Conservation (phyloP, 2,329 filamentous ascomycete species). For the Microsporum audouinii region DNA sequence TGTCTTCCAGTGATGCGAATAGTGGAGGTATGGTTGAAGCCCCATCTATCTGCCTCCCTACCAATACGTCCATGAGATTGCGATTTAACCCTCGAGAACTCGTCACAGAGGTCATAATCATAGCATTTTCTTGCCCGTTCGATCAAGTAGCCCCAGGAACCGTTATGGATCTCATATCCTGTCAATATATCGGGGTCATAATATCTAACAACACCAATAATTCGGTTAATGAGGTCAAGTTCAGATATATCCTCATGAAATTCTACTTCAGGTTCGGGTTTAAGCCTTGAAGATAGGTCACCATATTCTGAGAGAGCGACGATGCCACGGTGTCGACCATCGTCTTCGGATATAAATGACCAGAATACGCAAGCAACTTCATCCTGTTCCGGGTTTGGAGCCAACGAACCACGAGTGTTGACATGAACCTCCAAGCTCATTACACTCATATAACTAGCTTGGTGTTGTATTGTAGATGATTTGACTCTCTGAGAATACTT, state of each 20-base stretch:
- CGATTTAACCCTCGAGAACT: conserved; percentile 77
- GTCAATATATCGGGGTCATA: conserved; percentile 88
- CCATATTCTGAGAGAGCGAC: conserved; percentile 57
- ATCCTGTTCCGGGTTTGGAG: conserved; percentile 83
- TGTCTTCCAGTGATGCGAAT: conserved; percentile 88
- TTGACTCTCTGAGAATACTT: conserved; percentile 71
- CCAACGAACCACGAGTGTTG: conserved; percentile 67
- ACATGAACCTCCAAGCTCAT: conserved; percentile 92
- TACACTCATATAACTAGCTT: conserved; percentile 87
- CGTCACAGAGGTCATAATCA: conserved; percentile 80
- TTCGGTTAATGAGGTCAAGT: conserved; percentile 69
- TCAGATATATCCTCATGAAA: conserved; percentile 61
- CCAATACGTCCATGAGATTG: conserved; percentile 74
- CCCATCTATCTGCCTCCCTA: conserved; percentile 81
- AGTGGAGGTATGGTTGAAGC: conserved; percentile 84
- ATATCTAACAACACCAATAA: conserved; percentile 73
- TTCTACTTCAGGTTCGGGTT: conserved; percentile 48
- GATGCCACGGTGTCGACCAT: conserved; percentile 55
- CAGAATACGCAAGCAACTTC: conserved; percentile 83
- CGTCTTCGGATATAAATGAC: conserved; percentile 68
- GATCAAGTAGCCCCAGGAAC: conserved; percentile 91
- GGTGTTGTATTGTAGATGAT: conserved; percentile 66
- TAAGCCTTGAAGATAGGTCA: conserved; percentile 48
- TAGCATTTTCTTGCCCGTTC: conserved; percentile 78
- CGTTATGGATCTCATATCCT: conserved; percentile 86